phyloP scores from a whole-genome alignment of 345 rosid genomes.

The Ceriops zippeliana region DNA sequence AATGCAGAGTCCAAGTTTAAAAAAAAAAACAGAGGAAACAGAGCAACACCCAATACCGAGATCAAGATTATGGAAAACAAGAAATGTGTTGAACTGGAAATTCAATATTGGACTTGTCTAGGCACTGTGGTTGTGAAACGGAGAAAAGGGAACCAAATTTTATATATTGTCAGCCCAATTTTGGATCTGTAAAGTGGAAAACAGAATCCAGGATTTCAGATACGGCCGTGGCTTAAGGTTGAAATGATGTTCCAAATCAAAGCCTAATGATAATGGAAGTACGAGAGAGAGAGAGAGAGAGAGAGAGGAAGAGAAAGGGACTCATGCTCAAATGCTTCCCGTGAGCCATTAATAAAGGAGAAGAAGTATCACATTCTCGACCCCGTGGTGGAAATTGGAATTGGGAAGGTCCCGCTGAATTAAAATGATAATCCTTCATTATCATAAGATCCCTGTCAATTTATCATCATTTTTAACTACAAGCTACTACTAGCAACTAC shows the following conservation, averaged over 20 bases:
- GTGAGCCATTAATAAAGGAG: slow-evolving; percentile 27
- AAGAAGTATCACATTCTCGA: slow-evolving; percentile 2
- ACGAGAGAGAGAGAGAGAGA: slow-evolving; percentile 2
- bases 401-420: slow-evolving; percentile 19
- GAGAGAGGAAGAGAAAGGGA: background rate
- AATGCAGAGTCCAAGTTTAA: background rate
- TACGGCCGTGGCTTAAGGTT: slow-evolving; percentile 5
- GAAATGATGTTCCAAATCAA: slow-evolving; percentile 20
- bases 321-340: slow-evolving; percentile 9
- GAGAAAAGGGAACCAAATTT: background rate
- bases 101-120: slow-evolving; percentile 18
- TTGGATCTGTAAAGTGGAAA: slow-evolving; percentile 18
- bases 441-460: background rate
- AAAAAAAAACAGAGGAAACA: slow-evolving; percentile 3
- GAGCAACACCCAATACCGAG: slow-evolving; percentile 16
- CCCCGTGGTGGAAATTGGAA: slow-evolving; percentile 12
- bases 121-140: slow-evolving; percentile 10
- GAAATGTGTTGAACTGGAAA: slow-evolving; percentile 8
- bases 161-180: slow-evolving; percentile 1
- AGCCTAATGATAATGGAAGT: slow-evolving; percentile 6
- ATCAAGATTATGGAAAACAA: slow-evolving; percentile 19
- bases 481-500: slow-evolving; percentile 5
- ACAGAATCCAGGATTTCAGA: slow-evolving; percentile 24
- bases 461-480: background rate
- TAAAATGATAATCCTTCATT: background rate